A percentile compares a stretch with the other conserved stretches of the same genome.
These are phyloP conservation scores for Litchi chinensis DNA, from an alignment of 345 rosid species.

Conservation along the genomic window DNA sequence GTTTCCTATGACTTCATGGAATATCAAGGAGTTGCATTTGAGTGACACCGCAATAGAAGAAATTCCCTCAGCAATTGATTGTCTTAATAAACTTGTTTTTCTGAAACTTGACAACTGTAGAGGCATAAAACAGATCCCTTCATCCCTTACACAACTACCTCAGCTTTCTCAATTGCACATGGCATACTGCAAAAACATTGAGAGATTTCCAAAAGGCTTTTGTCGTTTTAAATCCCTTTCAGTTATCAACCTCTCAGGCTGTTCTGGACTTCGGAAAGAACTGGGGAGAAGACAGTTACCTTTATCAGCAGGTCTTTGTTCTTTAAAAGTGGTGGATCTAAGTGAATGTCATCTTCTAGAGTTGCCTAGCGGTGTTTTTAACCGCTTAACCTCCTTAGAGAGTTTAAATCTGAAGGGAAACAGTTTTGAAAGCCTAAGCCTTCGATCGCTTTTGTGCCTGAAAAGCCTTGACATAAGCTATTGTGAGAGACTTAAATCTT, in stretches of 20 bases:
- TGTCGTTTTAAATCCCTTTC: not conserved
- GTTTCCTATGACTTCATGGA: not conserved
- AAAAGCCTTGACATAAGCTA: not conserved
- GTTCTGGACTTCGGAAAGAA: not conserved
- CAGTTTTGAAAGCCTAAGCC: slow-evolving; percentile 4
- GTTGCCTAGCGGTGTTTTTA: not conserved
- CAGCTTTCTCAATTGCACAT: not conserved
- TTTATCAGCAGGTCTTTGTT: not conserved
- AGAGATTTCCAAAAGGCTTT: slow-evolving; percentile 3
- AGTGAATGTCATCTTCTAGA: not conserved
- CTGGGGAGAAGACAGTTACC: not conserved
- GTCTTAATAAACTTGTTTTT: not conserved
- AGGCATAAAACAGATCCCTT: no score
- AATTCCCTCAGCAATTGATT: not conserved
- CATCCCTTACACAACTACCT: no score
- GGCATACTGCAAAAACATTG: slow-evolving; percentile 5
- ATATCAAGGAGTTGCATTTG: not conserved
- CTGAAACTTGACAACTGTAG: not conserved
- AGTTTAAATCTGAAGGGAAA: not conserved
- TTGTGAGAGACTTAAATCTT: slow-evolving; percentile 3
- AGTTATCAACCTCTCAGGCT: not conserved
- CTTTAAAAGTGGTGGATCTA: not conserved
- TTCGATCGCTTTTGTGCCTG: not conserved
- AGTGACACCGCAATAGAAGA: not conserved
- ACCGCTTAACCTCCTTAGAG: not conserved